Base-by-base conservation (phyloP, 2,329 filamentous ascomycete genomes). In the Thermomyces lanuginosus region DNA sequence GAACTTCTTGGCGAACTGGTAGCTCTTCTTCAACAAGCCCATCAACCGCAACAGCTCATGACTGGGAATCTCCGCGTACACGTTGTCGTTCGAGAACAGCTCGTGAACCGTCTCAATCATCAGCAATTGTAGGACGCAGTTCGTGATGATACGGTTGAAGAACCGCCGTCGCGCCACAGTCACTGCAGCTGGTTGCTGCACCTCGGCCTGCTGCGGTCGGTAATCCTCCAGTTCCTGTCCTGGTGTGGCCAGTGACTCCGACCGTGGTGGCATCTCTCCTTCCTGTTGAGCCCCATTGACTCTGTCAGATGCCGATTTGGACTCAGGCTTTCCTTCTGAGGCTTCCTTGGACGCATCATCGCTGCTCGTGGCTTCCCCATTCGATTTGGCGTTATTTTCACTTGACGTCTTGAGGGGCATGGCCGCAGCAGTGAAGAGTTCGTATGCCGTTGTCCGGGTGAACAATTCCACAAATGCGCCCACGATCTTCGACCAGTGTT, bases 61-160 rank as follows among this genome's bases (percentile, higher is more conserved):
- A 1, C 83, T 92, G 0, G 89, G 91, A 20, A 98, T 98, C 48
- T 92, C 75, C 4, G 74, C 66, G 49, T 98, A 98, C 9, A 98
- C 91, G 1, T 79, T 72, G 47, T 95, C 84, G 52, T 95, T 98
- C 41, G 83, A 91, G 60, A 98, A 98, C 25, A 99, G 72, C 53
- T 99, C 91, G 45, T 92, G 91, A 21, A 99, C 91, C 0, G 91
- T 99, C 53, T 98, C 91, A 42, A 98, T 98, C 83, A 98, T 98
- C 37, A 99, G 72, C 2, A 98, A 69, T 53, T 98, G 91, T 6
- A 99, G 63, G 3, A 98, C 91, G 49, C 89, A 99, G 39, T 91
- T 86, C 8, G 86, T 93, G 53, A 99, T 99, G 52, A 99, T 99
- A 40, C 86, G 80, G 58, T 98, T 98, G 66, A 98, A 98, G 61